Evolutionary conservation across 208 protist genomes (phyloP).

Genomic region (Vickermania ingenoplastis): DNA sequence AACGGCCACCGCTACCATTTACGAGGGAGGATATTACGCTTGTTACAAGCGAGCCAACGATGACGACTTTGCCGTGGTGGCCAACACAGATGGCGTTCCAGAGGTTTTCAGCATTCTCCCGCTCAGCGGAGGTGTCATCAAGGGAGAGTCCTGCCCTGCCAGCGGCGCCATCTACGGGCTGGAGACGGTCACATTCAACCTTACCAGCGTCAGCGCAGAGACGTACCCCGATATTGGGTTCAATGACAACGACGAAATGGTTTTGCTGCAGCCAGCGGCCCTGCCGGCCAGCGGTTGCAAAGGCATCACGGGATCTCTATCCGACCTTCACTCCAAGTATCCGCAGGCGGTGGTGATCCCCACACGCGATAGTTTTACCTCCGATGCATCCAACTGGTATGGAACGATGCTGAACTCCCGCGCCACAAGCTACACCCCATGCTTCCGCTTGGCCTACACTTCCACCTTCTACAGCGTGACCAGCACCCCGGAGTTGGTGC

Average conservation of each 20-base stretch:
- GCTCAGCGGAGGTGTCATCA: conserved; percentile 20
- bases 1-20: conserved; percentile 15
- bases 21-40: conserved; percentile 71
- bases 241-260: conserved; percentile 32
- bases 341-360: conserved; percentile 9
- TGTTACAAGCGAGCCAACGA: conserved; percentile 46
- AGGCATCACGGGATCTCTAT: not conserved
- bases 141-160: conserved; percentile 15
- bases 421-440: conserved; percentile 34
- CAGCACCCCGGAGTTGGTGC: conserved; percentile 8
- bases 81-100: conserved; percentile 17
- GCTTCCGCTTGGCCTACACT: conserved; percentile 56
- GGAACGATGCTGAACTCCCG: conserved; percentile 34
- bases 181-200: conserved; percentile 55
- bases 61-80: conserved; percentile 42
- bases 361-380: conserved; percentile 23
- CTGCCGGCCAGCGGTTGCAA: conserved; percentile 9
- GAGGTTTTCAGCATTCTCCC: conserved; percentile 74
- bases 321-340: conserved; percentile 6
- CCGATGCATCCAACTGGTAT: conserved; percentile 46
- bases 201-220: conserved; percentile 19
- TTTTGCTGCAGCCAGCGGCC: conserved; percentile 25
- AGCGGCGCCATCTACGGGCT: conserved; percentile 26
- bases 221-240: conserved; percentile 55
- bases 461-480: conserved; percentile 29